Evolutionary conservation across 306 rosid genomes (phyloP).

Genomic region (Pyrus communis): DNA sequence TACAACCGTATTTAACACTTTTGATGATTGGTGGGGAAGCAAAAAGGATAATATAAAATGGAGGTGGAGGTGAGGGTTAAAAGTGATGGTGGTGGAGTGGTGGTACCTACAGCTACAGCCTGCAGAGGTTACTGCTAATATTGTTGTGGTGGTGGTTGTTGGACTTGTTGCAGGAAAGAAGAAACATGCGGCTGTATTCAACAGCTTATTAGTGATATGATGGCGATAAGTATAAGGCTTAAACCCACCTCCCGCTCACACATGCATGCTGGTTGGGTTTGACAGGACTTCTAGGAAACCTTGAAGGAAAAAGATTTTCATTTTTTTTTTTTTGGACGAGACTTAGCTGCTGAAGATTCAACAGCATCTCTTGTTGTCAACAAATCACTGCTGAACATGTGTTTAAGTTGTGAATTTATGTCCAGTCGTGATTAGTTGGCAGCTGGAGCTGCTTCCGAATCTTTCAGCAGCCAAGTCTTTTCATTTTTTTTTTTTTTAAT

Average conservation of each 20-base stretch:
- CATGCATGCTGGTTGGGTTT: background rate
- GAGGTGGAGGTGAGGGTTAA: background rate
- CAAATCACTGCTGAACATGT: too few relatives aligned
- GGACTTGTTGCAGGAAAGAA: background rate
- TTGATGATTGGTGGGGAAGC: background rate
- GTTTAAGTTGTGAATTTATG: too few relatives aligned
- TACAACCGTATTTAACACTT: background rate
- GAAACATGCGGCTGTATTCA: background rate
- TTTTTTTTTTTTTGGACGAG: too few relatives aligned
- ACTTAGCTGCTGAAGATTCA: too few relatives aligned
- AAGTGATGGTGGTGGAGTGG: background rate
- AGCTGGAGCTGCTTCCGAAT: too few relatives aligned
- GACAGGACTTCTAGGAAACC: background rate
- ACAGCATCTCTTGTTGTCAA: too few relatives aligned
- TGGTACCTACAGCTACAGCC: background rate
- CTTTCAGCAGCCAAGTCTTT: too few relatives aligned
- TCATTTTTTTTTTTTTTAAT: too few relatives aligned
- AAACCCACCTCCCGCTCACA: background rate
- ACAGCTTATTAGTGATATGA: background rate
- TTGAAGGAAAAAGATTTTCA: fast-evolving
- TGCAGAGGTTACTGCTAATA: background rate
- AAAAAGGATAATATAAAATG: background rate
- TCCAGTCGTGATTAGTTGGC: too few relatives aligned
- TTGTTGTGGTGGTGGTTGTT: background rate
- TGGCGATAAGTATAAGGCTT: background rate